Conservation (phyloP, 2,329 filamentous ascomycete species). For the Fusarium ambrosium region DNA sequence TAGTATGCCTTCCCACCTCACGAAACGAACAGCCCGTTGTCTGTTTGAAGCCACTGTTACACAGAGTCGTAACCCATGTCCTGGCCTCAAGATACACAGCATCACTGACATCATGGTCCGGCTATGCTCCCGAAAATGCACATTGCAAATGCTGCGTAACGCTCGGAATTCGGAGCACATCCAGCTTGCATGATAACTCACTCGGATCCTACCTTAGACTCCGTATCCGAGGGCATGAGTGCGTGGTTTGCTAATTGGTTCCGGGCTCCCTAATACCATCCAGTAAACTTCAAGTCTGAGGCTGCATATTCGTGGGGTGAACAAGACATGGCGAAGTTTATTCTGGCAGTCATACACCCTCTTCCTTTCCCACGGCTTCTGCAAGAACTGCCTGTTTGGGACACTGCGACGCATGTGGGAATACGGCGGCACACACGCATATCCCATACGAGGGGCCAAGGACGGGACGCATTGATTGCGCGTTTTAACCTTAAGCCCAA, state of each 20-base stretch:
- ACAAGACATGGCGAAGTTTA: neutral
- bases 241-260: neutral
- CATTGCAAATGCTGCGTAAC: conserved; percentile 19
- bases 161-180: conserved; percentile 16
- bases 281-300: neutral
- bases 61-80: neutral
- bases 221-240: neutral
- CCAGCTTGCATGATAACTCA: neutral
- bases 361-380: neutral
- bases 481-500: conserved; percentile 2
- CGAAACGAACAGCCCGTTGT: neutral
- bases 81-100: neutral
- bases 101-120: neutral
- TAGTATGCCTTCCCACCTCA: neutral
- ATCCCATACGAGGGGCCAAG: conserved; percentile 7
- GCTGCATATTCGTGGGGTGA: neutral
- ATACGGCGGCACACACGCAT: conserved; percentile 4
- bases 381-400: neutral
- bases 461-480: conserved; percentile 1
- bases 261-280: neutral
- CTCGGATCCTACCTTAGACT: conserved; percentile 2
- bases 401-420: neutral
- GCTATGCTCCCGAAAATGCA: conserved; percentile 5
- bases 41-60: neutral
- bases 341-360: neutral